Evolutionary conservation across 768 basidiomycete species (phyloP).

Genomic region (Mycena sanguinolenta): DNA sequence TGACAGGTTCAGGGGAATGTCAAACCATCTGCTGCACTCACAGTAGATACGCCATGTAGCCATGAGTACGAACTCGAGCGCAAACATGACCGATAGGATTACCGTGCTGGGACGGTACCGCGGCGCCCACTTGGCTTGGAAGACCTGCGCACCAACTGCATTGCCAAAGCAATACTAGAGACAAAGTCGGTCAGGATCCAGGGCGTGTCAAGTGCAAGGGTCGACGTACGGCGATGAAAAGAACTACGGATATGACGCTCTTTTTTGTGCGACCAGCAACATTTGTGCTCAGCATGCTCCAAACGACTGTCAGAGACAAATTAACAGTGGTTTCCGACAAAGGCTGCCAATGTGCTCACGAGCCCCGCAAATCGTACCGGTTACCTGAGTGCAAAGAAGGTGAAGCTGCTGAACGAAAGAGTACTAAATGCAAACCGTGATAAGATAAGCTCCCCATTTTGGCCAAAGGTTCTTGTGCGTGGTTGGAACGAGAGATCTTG

Average conservation of each 20-base stretch:
- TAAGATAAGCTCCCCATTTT: conserved; percentile 13
- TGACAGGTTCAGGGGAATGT: neutral
- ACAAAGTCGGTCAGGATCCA: neutral
- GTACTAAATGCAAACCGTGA: neutral
- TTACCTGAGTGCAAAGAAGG: neutral
- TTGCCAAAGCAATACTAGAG: conserved; percentile 10
- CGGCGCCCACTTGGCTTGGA: conserved; percentile 18
- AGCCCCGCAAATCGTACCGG: conserved; percentile 1
- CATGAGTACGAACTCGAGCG: conserved; percentile 7
- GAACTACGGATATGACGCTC: conserved; percentile 3
- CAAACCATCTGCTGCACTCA: neutral
- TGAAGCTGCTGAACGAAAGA: neutral
- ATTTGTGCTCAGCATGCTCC: conserved; percentile 17
- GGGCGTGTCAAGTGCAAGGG: no score
- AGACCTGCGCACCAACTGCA: conserved; percentile 11
- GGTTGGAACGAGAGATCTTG: conserved; percentile 14
- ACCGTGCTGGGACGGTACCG: conserved; percentile 16
- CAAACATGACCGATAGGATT: conserved; percentile 11
- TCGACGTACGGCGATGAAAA: neutral
- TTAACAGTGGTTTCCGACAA: neutral
- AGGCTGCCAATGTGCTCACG: neutral
- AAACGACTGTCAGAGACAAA: neutral
- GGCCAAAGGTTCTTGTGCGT: conserved; percentile 11
- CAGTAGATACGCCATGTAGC: conserved; percentile 2
- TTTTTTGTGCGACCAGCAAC: conserved; percentile 13